Evolutionary conservation across 768 basidiomycete genomes (phyloP), one percentile per base, ranked within the genome.

Genomic region (Boletus subparvulus): DNA sequence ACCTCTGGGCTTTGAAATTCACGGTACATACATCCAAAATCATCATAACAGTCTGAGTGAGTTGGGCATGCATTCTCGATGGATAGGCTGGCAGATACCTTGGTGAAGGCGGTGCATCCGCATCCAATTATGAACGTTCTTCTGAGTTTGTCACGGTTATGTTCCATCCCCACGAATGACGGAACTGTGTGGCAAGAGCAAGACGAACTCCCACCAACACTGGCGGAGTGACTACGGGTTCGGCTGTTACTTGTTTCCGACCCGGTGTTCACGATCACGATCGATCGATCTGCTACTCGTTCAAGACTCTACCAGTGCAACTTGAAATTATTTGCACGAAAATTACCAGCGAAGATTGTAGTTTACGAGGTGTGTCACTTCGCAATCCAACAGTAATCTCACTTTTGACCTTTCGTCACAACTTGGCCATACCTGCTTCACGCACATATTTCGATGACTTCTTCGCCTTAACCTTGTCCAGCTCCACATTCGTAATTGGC

Each of bases 391-490:
- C 30, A 6, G 6, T 16, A 16, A 11, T 30, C n/a, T 16, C 24
- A 28, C 17, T 12, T 32, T 6, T 7, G 12, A 13, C 12, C 33
- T 6, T 6, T 39, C 46, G 40, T 75, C 62, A 80, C 37, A 80
- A 64, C 59, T 72, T 75, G 0, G 78, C 77, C 32, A 47, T 19
- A 32, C 39, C 43, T 3, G 61, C 62, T 52, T 65, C 53, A 37
- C 77, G 57, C 4, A 80, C 60, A 50, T 63, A 73, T 47, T 68
- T 58, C 14, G 87, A 88, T n/a, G 75, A 74, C 45, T 80, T 78
- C 71, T 76, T 83, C 14, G 88, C 82, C 73, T 86, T 90, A 60
- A 90, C 88, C 73, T 86, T 90, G 66, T 87, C 79, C 7, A 92
- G 77, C 50, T 92, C 87, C 1, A 70, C 72, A 58, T 75, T 73